Conservation (phyloP, 352 stramenopile genomes). For the Pythium phragmiticola region DNA sequence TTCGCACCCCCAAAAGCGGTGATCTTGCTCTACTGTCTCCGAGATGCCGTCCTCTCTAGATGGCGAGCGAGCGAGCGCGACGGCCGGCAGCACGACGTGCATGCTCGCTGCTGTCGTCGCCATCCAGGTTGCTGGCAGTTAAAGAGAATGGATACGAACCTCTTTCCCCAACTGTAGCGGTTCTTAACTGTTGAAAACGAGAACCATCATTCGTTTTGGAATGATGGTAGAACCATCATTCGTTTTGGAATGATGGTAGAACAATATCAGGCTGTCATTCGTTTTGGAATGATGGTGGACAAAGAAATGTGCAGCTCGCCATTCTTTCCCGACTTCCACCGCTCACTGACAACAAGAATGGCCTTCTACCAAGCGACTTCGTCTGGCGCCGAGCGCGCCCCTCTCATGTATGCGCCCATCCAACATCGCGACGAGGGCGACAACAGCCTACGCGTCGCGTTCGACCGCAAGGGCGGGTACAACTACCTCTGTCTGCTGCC, state of each 20-base stretch:
- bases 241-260: too few species aligned
- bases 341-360: not conserved
- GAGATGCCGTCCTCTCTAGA: constrained; percentile 48
- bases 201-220: not conserved
- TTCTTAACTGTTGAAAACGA: too few species aligned
- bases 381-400: not conserved
- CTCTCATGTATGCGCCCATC: not conserved
- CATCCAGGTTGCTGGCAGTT: not conserved
- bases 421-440: constrained; percentile 8
- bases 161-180: too few species aligned
- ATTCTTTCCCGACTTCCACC: not conserved
- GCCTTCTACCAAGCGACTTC: not conserved
- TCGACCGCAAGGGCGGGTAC: constrained; percentile 24
- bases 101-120: constrained; percentile 7
- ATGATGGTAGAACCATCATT: not conserved
- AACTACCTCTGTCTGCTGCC: constrained; percentile 23
- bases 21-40: constrained; percentile 35
- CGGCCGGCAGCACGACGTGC: constrained; percentile 49
- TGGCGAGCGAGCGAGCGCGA: constrained; percentile 44
- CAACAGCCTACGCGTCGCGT: constrained; percentile 16
- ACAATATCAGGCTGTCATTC: not conserved
- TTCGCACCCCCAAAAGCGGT: constrained; percentile 89
- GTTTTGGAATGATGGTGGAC: too few species aligned
- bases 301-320: not conserved
- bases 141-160: too few species aligned